These are phyloP conservation scores for Geum urbanum DNA, from an alignment of 306 rosid species.

Conservation along the genomic window DNA sequence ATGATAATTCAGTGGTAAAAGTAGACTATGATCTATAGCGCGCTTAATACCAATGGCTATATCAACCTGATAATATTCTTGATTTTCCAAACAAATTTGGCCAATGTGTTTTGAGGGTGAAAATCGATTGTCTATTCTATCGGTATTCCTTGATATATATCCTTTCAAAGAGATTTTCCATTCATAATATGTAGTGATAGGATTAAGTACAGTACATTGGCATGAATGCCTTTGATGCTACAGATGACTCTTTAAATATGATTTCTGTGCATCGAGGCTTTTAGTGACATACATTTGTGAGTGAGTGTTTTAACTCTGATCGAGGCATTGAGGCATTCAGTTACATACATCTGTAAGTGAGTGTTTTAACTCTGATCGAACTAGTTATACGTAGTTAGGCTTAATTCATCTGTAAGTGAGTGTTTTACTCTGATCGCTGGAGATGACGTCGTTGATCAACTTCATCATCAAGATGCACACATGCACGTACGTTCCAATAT, in stretches of 20 bases:
- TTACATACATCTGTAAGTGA: background rate
- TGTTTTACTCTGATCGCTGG: constrained; percentile 8
- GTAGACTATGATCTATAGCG: too few relatives aligned
- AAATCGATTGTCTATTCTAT: too few relatives aligned
- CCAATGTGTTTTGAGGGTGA: too few relatives aligned
- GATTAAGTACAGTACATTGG: background rate
- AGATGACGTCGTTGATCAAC: constrained; percentile 17
- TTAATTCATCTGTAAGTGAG: background rate
- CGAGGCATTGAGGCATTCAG: too few relatives aligned
- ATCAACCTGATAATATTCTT: too few relatives aligned
- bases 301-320: too few relatives aligned
- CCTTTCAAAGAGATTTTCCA: background rate
- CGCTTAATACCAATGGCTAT: too few relatives aligned
- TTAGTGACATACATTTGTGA: too few relatives aligned
- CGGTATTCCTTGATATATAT: too few relatives aligned
- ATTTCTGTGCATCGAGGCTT: constrained; percentile 1
- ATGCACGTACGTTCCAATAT: background rate
- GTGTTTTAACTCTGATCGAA: background rate
- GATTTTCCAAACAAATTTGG: too few relatives aligned
- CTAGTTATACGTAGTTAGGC: background rate
- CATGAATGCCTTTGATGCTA: background rate
- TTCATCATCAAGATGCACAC: constrained; percentile 12
- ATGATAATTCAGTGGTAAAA: too few relatives aligned
- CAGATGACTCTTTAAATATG: background rate
- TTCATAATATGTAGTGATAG: background rate